Evolutionary conservation across 441 rosid genomes (phyloP).

Genomic region (Melastoma candidum): DNA sequence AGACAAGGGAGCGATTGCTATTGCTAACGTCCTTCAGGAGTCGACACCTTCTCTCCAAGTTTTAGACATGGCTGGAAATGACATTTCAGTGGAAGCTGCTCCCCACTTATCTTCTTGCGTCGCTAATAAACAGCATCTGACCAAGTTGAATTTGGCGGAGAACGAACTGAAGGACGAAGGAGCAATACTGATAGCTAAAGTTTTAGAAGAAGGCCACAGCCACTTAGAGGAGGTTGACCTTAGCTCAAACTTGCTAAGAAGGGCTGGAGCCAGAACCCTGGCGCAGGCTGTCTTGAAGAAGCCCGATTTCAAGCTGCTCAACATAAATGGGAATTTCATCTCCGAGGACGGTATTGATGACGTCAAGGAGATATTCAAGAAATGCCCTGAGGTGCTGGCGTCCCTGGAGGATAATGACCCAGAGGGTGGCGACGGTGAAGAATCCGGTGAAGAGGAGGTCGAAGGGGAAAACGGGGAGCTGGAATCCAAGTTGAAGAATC

Average conservation of each 20-base stretch:
- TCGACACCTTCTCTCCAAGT: constrained; percentile 11
- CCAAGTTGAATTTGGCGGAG: constrained; percentile 16
- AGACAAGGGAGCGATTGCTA: constrained; percentile 15
- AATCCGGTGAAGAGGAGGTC: constrained; percentile 3
- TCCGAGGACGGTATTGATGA: constrained; percentile 17
- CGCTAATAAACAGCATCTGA: constrained; percentile 4
- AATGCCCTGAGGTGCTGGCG: constrained; percentile 16
- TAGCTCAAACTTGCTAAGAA: constrained; percentile 10
- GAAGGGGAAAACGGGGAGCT: constrained; percentile 11
- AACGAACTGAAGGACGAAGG: constrained; percentile 20
- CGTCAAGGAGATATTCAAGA: constrained; percentile 15
- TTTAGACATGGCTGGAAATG: constrained; percentile 19
- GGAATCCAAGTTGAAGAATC: constrained; percentile 17
- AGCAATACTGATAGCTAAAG: constrained; percentile 13
- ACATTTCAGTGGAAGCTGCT: constrained; percentile 15
- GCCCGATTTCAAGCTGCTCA: constrained; percentile 13
- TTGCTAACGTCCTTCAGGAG: constrained; percentile 12
- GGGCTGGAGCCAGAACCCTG: constrained; percentile 18
- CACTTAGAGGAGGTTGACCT: constrained; percentile 13
- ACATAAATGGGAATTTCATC: constrained; percentile 15
- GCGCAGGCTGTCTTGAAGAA: constrained; percentile 14
- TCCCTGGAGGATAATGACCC: constrained; percentile 18
- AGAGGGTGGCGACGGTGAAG: constrained; percentile 16
- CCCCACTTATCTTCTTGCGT: constrained; percentile 10
- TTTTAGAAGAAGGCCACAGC: constrained; percentile 10